phyloP scores from a whole-genome alignment of 179 eudicot genomes.

The Gypsophila paniculata region DNA sequence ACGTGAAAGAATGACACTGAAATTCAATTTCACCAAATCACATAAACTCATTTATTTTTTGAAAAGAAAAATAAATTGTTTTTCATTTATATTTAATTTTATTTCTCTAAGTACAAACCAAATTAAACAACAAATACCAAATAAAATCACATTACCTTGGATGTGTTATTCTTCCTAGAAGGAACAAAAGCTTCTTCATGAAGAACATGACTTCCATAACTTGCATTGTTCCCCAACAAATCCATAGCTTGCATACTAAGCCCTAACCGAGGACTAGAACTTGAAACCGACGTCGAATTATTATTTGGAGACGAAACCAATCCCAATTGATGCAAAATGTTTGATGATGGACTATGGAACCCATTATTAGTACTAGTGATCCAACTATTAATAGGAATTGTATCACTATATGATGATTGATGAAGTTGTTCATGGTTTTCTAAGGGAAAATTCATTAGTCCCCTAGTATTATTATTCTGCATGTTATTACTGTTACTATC shows the following conservation, averaged over 20 bases:
- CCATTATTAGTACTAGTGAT: slow-evolving; percentile 10
- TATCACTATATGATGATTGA: background rate
- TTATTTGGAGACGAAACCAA: slow-evolving; percentile 31
- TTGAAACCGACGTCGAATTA: slow-evolving; percentile 29
- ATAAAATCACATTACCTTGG: slow-evolving; percentile 19
- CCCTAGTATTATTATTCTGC: slow-evolving; percentile 1
- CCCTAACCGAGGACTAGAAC: slow-evolving; percentile 32
- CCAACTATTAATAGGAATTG: slow-evolving; percentile 14
- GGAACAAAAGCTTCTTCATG: slow-evolving; percentile 32
- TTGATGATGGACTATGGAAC: slow-evolving; percentile 14
- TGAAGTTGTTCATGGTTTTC: slow-evolving; percentile 16
- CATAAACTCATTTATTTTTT: no score
- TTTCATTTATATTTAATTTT: no score
- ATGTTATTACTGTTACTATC: no score
- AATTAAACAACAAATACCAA: no score
- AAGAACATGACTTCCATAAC: slow-evolving; percentile 22
- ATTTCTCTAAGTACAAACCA: no score
- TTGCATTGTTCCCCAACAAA: slow-evolving; percentile 29
- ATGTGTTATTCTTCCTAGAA: slow-evolving; percentile 19
- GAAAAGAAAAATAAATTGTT: no score
- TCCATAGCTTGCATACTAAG: slow-evolving; percentile 36
- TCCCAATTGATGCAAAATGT: slow-evolving; percentile 29
- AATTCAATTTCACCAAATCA: no score
- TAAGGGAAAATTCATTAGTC: slow-evolving; percentile 22
- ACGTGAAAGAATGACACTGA: no score